Base-by-base conservation (phyloP, 441 rosid species). In the Corymbia calophylla region DNA sequence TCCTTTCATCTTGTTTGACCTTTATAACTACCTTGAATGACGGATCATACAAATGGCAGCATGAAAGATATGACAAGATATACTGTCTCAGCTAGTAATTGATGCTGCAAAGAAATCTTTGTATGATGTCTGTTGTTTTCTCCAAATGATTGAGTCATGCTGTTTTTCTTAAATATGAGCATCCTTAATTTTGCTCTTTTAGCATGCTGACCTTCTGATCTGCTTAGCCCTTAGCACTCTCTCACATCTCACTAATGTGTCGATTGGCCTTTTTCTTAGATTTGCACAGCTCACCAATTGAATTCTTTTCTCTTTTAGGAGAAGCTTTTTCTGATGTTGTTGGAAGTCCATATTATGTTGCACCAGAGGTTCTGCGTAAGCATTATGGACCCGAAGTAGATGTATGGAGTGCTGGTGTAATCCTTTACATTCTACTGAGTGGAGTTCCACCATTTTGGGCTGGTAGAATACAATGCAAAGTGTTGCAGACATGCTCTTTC, bases 371-470 rank as follows among this genome's bases (percentile, higher is more conserved):
- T 17, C 90, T 89, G 68, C 90, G 73, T 64, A 89, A 70, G 88
- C 88, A 85, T 66, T 89, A 89, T 54, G 90, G 90, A 68, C 88
- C 56, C 1, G 90, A 89, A 70, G 48, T 89, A 35, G 90, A 89
- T 86, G 88, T 89, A 32, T 89, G 90, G 90, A 89, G 90, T 86
- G 90, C 88, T 25, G 88, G 88, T 54, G 90, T 86, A 23, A 89
- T 89, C 64, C 88, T 89, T 4, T 89, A 89, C 85, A 89, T 89
- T 86, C 88, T 89, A 53, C 88, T 89, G 16, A 89, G 90, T 86
- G 90, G 90, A 32, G 90, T 89, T 53, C 90, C 90, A 18, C 90
- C 90, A 13, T 89, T 89, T 51, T 89, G 90, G 90, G 90, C 90
- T 53, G 88, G 90, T 87, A 39, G 39, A 47, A 16, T 60, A 84